These are phyloP conservation scores for Trichoderma atroviride DNA, from an alignment of 2,329 filamentous ascomycete species.

Conservation along the genomic window DNA sequence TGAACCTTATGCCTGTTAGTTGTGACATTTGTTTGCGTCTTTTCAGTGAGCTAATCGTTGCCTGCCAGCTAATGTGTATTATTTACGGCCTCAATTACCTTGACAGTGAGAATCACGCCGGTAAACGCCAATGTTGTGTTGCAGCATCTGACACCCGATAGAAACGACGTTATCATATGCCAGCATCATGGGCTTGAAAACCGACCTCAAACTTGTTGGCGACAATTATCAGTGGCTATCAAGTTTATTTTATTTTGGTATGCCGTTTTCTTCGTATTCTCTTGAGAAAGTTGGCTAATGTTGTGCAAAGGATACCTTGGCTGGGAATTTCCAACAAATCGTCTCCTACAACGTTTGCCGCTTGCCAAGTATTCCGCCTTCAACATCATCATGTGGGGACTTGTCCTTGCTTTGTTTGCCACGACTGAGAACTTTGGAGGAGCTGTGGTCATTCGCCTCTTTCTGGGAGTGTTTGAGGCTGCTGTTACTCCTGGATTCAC, in stretches of 20 bases:
- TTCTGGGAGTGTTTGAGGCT: slow-evolving; percentile 28
- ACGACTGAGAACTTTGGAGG: slow-evolving; percentile 24
- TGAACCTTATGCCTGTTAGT: slow-evolving; percentile 25
- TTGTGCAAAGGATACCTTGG: slow-evolving; percentile 21
- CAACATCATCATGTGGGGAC: slow-evolving; percentile 28
- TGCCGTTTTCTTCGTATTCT: background rate
- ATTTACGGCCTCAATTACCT: slow-evolving; percentile 27
- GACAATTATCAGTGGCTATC: slow-evolving; percentile 27
- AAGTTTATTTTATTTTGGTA: slow-evolving; percentile 27
- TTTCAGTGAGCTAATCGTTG: background rate
- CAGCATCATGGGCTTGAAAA: slow-evolving; percentile 26
- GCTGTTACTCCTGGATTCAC: slow-evolving; percentile 24
- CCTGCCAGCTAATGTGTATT: slow-evolving; percentile 20
- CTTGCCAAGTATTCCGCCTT: slow-evolving; percentile 28
- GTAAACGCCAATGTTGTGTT: background rate
- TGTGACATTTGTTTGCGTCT: background rate
- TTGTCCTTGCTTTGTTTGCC: slow-evolving; percentile 22
- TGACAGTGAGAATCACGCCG: slow-evolving; percentile 2
- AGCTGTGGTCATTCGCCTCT: slow-evolving; percentile 26
- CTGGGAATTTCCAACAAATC: slow-evolving; percentile 26
- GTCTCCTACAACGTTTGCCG: slow-evolving; percentile 24
- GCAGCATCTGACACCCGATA: slow-evolving; percentile 3
- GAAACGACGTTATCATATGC: slow-evolving; percentile 27
- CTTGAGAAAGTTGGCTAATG: background rate
- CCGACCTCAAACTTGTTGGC: slow-evolving; percentile 22